A percentile compares a stretch with the other conserved stretches of the same genome.
phyloP scores from a whole-genome alignment of 768 basidiomycete genomes.

The Russula dissimulans region DNA sequence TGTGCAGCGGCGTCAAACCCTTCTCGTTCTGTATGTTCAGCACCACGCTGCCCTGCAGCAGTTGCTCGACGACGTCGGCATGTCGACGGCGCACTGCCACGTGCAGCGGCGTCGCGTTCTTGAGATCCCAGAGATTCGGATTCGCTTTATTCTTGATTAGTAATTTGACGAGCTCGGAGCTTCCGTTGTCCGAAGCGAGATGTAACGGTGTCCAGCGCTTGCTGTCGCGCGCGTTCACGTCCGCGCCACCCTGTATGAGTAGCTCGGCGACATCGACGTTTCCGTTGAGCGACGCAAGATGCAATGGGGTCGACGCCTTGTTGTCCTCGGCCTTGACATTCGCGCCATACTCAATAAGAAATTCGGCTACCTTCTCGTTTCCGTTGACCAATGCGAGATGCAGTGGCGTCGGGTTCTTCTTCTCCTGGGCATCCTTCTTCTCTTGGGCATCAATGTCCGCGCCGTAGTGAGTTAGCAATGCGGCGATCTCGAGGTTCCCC shows the following conservation, averaged over 20 bases:
- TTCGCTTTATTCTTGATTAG: not conserved
- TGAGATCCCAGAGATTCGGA: not conserved
- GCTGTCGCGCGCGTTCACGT: not conserved
- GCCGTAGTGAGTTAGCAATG: not conserved
- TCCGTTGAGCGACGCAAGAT: not conserved
- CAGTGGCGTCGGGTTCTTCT: not conserved
- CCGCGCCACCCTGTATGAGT: not conserved
- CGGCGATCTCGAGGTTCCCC: not conserved
- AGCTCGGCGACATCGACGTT: not conserved
- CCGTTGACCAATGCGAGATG: rapidly evolving
- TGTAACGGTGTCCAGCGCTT: not conserved
- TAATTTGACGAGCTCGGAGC: not conserved
- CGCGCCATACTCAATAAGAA: not conserved
- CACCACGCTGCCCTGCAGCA: not conserved
- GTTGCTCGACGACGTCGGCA: not conserved
- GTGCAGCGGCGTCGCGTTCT: not conserved
- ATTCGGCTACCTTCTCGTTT: not conserved
- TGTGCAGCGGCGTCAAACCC: not conserved
- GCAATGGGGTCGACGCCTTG: not conserved
- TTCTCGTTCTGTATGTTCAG: not conserved
- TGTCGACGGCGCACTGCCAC: not conserved
- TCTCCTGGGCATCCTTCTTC: not conserved
- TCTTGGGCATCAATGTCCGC: not conserved
- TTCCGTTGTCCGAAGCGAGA: not conserved
- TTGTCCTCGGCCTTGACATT: not conserved